These are phyloP conservation scores for Dioszegia hungarica DNA, from an alignment of 768 basidiomycete species.

Conservation along the genomic window DNA sequence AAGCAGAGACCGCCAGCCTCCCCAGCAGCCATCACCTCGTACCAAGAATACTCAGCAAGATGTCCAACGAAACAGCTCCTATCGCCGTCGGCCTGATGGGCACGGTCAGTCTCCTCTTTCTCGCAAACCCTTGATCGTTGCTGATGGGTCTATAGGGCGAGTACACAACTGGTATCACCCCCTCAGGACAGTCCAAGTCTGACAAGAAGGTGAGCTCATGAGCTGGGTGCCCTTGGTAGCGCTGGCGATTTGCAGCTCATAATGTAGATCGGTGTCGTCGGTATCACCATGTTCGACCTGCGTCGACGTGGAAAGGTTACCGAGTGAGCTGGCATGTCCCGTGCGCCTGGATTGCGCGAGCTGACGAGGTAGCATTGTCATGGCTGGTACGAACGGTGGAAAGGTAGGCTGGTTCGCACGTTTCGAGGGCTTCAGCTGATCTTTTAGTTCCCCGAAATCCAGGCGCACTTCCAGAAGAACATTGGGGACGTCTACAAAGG, in stretches of 20 bases:
- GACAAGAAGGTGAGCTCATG: conserved; percentile 74
- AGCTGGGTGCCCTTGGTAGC: neutral
- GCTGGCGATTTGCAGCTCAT: conserved; percentile 4
- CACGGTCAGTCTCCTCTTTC: conserved; percentile 26
- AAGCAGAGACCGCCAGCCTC: too few relatives aligned
- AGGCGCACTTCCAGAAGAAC: conserved; percentile 72
- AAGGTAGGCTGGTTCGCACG: conserved; percentile 54
- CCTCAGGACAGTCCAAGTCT: conserved; percentile 83
- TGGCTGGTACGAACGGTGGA: conserved; percentile 80
- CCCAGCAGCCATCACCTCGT: too few relatives aligned
- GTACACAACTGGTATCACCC: conserved; percentile 93
- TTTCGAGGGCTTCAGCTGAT: too few relatives aligned
- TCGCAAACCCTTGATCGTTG: conserved; percentile 20
- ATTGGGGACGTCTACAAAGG: conserved; percentile 79
- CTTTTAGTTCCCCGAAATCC: conserved; percentile 80
- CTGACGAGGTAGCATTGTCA: conserved; percentile 51
- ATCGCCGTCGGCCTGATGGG: conserved; percentile 43
- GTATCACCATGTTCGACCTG: conserved; percentile 81
- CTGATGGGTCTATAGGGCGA: conserved; percentile 57
- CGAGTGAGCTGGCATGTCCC: conserved; percentile 8
- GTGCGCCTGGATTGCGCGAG: neutral
- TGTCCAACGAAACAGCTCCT: conserved; percentile 20
- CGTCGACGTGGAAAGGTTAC: conserved; percentile 71
- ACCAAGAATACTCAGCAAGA: neutral
- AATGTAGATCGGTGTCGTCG: conserved; percentile 74